Evolutionary conservation across 805 yeast species (phyloP).

Genomic region (Sugiyamaella qingdaonensis): DNA sequence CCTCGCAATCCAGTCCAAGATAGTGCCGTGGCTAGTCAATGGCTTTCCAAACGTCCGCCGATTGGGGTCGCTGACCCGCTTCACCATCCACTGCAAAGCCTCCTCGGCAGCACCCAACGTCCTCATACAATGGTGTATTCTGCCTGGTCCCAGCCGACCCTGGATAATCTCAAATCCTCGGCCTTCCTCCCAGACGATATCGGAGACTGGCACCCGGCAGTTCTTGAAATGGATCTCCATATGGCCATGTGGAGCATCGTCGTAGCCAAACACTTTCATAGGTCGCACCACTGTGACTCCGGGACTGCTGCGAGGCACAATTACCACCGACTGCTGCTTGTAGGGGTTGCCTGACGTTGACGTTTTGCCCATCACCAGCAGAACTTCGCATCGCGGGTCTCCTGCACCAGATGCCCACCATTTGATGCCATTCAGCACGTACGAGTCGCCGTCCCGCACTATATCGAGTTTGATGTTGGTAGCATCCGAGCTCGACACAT

Average conservation of each 20-base stretch:
- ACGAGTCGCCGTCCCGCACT: slow-evolving; percentile 40
- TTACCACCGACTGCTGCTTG: slow-evolving; percentile 52
- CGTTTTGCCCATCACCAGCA: slow-evolving; percentile 54
- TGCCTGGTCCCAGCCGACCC: slow-evolving; percentile 64
- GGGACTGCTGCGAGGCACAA: slow-evolving; percentile 49
- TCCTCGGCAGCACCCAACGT: slow-evolving; percentile 57
- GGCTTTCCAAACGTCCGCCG: slow-evolving; percentile 51
- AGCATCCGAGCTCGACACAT: slow-evolving; percentile 58
- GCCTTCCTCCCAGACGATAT: slow-evolving; percentile 47
- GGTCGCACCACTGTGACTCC: slow-evolving; percentile 52
- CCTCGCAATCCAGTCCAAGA: slow-evolving; percentile 47
- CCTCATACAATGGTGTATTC: slow-evolving; percentile 69
- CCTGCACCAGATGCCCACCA: slow-evolving; percentile 75
- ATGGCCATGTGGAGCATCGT: slow-evolving; percentile 72
- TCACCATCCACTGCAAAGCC: slow-evolving; percentile 44
- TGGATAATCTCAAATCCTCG: slow-evolving; percentile 61
- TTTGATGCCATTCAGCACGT: slow-evolving; percentile 55
- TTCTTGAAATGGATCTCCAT: slow-evolving; percentile 52
- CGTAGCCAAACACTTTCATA: slow-evolving; percentile 52
- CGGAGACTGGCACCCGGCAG: slow-evolving; percentile 43
- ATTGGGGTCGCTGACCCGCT: slow-evolving; percentile 44
- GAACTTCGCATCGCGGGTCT: slow-evolving; percentile 54
- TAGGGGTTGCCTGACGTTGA: slow-evolving; percentile 35
- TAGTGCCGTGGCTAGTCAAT: slow-evolving; percentile 48
- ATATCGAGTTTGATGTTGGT: slow-evolving; percentile 52